Evolutionary conservation across 2,329 filamentous ascomycete genomes (phyloP), one percentile per base, ranked within the genome.

Genomic region (Aplosporella prunicola): DNA sequence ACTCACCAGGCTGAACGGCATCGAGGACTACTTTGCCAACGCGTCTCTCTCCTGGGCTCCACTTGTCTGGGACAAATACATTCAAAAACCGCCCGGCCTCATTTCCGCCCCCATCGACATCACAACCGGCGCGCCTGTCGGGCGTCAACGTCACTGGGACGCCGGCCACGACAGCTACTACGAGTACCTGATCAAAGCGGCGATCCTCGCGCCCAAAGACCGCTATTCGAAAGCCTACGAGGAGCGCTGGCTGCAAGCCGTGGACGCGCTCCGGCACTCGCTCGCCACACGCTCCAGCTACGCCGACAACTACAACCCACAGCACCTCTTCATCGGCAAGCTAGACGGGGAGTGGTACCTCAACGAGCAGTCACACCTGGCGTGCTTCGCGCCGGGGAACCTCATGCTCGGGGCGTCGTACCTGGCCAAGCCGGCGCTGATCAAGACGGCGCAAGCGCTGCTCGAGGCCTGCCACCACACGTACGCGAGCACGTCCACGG

Each of bases 91-190:
- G 51, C 45, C 51, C 9, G 64, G 64, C 3, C 56, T 67, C 43
- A 47, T 64, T 11, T 58, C 64, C 30, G 56, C 52, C 2, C 64
- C 63, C 7, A 52, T 66, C 27, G 60, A 66, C 32, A 66, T 67
- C 30, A 47, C 57, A 37, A 66, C 61, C 7, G 60, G 58, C 8
- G 51, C 51, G 15, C 61, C 63, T 5, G 51, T 60, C 6, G 59
- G 55, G 9, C 55, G 52, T 2, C 50, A 61, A 31, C 51, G 57
- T 25, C 60, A 62, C 35, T 66, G 63, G 61, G 64, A 66, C 27
- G 58, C 51, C 5, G 61, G 60, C 1, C 63, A 67, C 43, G 63
- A 64, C 43, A 62, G 58, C 27, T 67, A 62, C 45, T 61, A 63
- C 39, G 57, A 66, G 43, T 60, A 62, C 31, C 51, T 64, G 1